phyloP scores from a whole-genome alignment of 805 yeast genomes.

The Torulaspora franciscae region DNA sequence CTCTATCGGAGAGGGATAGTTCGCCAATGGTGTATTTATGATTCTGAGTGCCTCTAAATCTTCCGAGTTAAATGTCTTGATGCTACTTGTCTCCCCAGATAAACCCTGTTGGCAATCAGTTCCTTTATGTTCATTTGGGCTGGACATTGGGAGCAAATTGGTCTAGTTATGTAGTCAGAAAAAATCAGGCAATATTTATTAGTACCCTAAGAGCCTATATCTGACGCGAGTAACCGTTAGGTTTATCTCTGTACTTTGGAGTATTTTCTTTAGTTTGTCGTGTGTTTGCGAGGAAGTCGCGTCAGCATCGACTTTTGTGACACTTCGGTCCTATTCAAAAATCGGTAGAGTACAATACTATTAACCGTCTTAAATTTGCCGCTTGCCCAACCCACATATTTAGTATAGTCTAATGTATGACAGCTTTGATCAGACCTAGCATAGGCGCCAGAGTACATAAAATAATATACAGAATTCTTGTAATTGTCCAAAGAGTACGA shows the following conservation, averaged over 20 bases:
- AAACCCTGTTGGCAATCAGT: too few species aligned
- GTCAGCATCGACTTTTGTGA: slow-evolving; percentile 4
- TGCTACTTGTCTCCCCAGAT: neutral
- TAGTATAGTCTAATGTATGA: too few species aligned
- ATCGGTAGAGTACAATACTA: too few species aligned
- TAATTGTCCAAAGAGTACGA: neutral
- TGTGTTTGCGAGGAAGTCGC: slow-evolving; percentile 2
- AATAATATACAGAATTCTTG: slow-evolving; percentile 6
- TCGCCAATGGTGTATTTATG: slow-evolving; percentile 7
- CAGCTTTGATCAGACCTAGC: too few species aligned
- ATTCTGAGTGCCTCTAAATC: slow-evolving; percentile 2
- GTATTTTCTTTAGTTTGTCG: neutral
- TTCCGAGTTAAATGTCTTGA: slow-evolving; percentile 6
- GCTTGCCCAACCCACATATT: too few species aligned
- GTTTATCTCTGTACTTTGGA: neutral
- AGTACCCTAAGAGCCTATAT: too few species aligned
- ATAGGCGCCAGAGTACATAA: neutral
- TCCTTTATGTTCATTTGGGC: too few species aligned
- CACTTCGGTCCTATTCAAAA: neutral
- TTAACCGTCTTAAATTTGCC: too few species aligned
- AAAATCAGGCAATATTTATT: too few species aligned
- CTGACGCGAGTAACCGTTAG: neutral
- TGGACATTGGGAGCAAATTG: too few species aligned
- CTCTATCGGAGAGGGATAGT: slow-evolving; percentile 7
- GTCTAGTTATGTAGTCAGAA: too few species aligned